Evolutionary conservation across 139 green algal genomes (phyloP).

Genomic region (Tetraselmis striata): DNA sequence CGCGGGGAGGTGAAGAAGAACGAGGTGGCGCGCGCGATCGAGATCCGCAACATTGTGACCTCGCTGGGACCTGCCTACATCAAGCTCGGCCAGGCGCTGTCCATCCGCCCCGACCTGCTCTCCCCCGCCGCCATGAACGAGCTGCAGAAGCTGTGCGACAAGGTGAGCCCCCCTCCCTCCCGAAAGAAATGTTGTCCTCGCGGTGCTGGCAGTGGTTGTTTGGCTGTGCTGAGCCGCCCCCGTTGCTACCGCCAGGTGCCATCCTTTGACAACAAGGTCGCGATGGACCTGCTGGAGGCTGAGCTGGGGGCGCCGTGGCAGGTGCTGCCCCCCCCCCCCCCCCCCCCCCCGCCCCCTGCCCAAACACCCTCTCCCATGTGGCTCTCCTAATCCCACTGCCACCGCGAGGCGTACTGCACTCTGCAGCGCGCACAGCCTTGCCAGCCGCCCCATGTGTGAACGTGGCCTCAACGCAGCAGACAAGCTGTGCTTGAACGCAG

Average conservation of each 20-base stretch:
- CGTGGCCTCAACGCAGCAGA: too few relatives aligned
- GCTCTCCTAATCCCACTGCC: too few relatives aligned
- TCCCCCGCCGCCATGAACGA: slow-evolving; percentile 93
- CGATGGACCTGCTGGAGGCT: slow-evolving; percentile 62
- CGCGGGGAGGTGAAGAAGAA: slow-evolving; percentile 49
- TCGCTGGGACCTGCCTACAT: slow-evolving; percentile 93
- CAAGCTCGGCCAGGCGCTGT: slow-evolving; percentile 94
- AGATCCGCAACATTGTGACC: slow-evolving; percentile 94
- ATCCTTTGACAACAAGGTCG: slow-evolving; percentile 67
- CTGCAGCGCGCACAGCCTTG: too few relatives aligned
- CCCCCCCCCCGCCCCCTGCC: too few relatives aligned
- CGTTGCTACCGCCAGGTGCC: slow-evolving; percentile 46
- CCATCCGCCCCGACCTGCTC: slow-evolving; percentile 94
- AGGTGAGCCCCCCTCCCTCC: slow-evolving; percentile 40
- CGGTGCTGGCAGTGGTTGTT: too few relatives aligned
- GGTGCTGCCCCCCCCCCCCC: slow-evolving; percentile 34
- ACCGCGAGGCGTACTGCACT: too few relatives aligned
- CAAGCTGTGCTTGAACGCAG: too few relatives aligned
- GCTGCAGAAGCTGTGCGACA: slow-evolving; percentile 99
- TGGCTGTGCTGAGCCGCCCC: too few relatives aligned
- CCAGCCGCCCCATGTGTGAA: too few relatives aligned
- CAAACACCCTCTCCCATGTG: too few relatives aligned
- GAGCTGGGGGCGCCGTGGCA: slow-evolving; percentile 82
- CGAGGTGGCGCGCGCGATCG: slow-evolving; percentile 76
- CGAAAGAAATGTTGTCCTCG: too few relatives aligned